Evolutionary conservation across 176 grass and related monocot species (phyloP), one percentile per base, ranked within the genome.

Genomic region (Juncus effusus): DNA sequence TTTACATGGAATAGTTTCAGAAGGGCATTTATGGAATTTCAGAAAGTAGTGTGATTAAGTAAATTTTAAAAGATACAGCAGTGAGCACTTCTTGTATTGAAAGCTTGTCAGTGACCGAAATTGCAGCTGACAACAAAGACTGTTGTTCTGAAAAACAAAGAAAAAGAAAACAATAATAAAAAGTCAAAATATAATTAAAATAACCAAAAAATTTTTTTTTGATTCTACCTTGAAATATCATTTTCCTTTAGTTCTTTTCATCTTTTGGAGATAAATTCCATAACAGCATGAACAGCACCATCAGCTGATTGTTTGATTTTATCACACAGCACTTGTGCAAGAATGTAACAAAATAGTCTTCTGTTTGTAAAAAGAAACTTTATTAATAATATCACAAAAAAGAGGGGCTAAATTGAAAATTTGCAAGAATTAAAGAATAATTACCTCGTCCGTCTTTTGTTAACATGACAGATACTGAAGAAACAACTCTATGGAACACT

Each of bases 251-350:
- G 77, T 65, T 97, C 93, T 76, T 89, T 97, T 59, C 93, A 87
- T 84, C 93, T 79, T 74, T 84, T 88, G 58, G 73, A 72, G 69
- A 96, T 89, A 60, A 96, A 86, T 76, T 91, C 74, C 16, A 77
- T 96, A 79, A 96, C 81, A 77, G 88, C 85, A 82, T 91, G 87
- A 82, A 91, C 83, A 63, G 88, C 86, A 77, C 85, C 87, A 84
- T 91, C 93, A 77, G 85, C 88, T 81, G 93, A 96, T 81, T 96
- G 85, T 68, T 96, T 96, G 58, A 91, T 81, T 74, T 89, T 96
- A 74, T 96, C 93, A 96, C 67, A 90, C 74, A 19, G 87, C 84
- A 73, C 75, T 56, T 1, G 85, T 85, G 68, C 93, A 96, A 15
- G 93, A 86, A 70, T 91, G 82, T 59, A 96, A 79, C 51, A 85